Base-by-base conservation (phyloP, 305 asterid genomes). In the Fraxinus paxiana region DNA sequence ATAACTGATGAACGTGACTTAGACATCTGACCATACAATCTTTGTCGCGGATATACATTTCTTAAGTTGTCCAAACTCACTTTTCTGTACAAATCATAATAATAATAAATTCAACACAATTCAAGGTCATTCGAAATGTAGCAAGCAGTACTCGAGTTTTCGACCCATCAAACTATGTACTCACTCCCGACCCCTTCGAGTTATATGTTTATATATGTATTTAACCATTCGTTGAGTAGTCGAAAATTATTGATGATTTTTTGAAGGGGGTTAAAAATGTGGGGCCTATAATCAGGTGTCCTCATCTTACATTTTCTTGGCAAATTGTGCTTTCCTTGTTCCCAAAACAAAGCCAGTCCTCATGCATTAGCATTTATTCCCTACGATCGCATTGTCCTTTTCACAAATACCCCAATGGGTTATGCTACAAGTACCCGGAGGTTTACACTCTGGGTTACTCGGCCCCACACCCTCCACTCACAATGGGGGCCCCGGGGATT, bases 241-340 rank as follows among this genome's bases (percentile, higher is more conserved):
- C 61, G 2, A 15, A 51, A 51, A 51, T 51, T 17, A 54, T 54
- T 1, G 10, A 0, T 5, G 20, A 5, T 54, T n/a, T 51, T 54
- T 54, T 54, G 2, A 5, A 5, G 63, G 24, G 63, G 24, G 24
- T 18, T 0, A 54, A 18, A 6, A 6, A 2, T 18, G 26, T 54
- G 65, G 65, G 65, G 1, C 26, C 65, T 0, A 54, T 6, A 54
- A 0, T 54, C 10, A 51, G 7, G 26, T 54, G 26, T 54, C 37
- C 15, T 18, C 6, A 2, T 28, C 34, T 33, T 0, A 69, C 18
- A 79, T 43, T 34, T 61, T 1, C 77, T 72, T 56, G 83, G 73
- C 91, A 84, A 78, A 77, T 79, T 77, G 79, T 82, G 85, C 84
- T 74, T 37, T 70, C 82, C 87, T 81, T 80, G 83, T 81, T 77